A percentile compares a stretch with the other conserved stretches of the same genome.
These are phyloP conservation scores for Trichoderma pleuroti DNA, from an alignment of 2,329 filamentous ascomycete species.

Conservation along the genomic window DNA sequence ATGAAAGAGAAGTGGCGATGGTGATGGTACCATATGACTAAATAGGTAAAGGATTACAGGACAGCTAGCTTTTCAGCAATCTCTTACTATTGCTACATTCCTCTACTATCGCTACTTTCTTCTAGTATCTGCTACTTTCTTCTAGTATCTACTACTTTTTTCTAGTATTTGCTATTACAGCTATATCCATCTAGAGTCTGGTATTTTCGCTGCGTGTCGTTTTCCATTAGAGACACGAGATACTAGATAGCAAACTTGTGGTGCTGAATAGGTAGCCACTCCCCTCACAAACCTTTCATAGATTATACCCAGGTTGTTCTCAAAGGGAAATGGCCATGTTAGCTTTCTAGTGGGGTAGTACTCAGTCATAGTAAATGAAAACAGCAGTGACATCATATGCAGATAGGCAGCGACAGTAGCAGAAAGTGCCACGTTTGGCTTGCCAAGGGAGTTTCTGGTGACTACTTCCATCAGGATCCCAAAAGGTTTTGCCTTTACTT, in stretches of 20 bases:
- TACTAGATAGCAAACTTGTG: neutral
- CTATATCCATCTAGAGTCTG: neutral
- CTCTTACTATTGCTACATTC: neutral
- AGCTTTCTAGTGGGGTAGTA: neutral
- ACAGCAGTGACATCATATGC: neutral
- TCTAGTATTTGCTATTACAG: too few species aligned
- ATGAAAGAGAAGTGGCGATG: neutral
- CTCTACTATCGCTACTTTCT: neutral
- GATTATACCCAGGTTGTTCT: neutral
- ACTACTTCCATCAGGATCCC: too few species aligned
- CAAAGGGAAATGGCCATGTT: too few species aligned
- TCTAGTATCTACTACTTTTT: too few species aligned
- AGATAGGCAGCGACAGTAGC: neutral
- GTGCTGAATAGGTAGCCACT: neutral
- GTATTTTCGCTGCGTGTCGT: neutral
- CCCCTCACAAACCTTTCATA: neutral
- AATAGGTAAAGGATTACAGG: too few species aligned
- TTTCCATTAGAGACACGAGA: neutral
- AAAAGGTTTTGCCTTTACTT: too few species aligned
- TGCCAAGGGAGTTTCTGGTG: too few species aligned
- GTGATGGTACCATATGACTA: neutral
- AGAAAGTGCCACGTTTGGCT: too few species aligned
- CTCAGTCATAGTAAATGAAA: neutral
- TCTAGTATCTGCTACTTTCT: neutral
- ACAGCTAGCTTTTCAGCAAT: neutral